Percentiles rank a stretch among this genome's conserved stretches.
phyloP scores from a whole-genome alignment of 768 basidiomycete genomes.

The Lactifluus echinatus region DNA sequence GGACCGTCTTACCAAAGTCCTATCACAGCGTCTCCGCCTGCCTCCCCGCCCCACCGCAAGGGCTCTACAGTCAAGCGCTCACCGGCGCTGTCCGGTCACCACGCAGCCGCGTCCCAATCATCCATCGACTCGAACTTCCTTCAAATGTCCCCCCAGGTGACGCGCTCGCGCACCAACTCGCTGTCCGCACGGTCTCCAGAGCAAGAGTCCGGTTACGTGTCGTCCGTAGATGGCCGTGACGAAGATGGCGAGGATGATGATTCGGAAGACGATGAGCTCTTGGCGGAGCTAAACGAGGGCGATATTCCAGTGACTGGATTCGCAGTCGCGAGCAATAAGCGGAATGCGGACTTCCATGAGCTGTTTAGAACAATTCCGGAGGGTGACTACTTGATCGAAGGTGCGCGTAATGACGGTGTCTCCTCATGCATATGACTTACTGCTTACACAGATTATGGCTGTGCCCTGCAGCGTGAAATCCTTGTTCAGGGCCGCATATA shows the following conservation, averaged over 20 bases:
- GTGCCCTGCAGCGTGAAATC: slow-evolving; percentile 93
- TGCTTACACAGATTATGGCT: slow-evolving; percentile 78
- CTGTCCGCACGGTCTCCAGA: slow-evolving; percentile 21
- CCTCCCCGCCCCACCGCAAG: slow-evolving; percentile 2
- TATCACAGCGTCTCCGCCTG: not conserved
- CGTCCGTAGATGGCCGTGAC: slow-evolving; percentile 20
- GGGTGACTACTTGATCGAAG: slow-evolving; percentile 97
- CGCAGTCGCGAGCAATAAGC: slow-evolving; percentile 89
- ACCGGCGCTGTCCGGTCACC: slow-evolving; percentile 9
- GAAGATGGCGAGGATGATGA: slow-evolving; percentile 31
- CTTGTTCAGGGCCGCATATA: slow-evolving; percentile 93
- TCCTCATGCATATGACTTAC: slow-evolving; percentile 1
- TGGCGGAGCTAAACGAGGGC: slow-evolving; percentile 43
- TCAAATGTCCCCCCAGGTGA: slow-evolving; percentile 11
- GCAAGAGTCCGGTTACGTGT: slow-evolving; percentile 20
- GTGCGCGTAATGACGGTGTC: slow-evolving; percentile 36
- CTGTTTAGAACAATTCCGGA: slow-evolving; percentile 84
- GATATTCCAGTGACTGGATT: slow-evolving; percentile 94
- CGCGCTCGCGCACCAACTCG: slow-evolving; percentile 24
- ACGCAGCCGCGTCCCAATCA: slow-evolving; percentile 10
- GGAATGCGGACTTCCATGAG: slow-evolving; percentile 95
- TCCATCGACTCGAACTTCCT: slow-evolving; percentile 17
- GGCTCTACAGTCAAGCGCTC: slow-evolving; percentile 7
- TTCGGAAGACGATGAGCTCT: slow-evolving; percentile 22
- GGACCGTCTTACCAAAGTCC: not conserved